Base-by-base conservation (phyloP, 305 asterid genomes). In the Fraxinus sp. region DNA sequence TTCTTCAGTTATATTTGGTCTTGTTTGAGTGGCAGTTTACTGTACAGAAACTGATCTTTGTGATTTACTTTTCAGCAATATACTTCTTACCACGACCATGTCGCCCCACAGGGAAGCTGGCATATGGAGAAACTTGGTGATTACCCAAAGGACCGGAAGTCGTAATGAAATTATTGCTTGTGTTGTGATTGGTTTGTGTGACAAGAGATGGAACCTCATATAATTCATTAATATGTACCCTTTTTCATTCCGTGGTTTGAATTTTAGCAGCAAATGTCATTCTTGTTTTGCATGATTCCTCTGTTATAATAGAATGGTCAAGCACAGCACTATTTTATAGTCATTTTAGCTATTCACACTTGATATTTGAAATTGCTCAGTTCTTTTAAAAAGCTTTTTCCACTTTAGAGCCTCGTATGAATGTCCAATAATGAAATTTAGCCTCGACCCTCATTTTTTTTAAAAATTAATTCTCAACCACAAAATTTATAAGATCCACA, bases 31-130 rank as follows among this genome's bases (percentile, higher is more conserved):
- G n/a, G 16, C 36, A 13, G 4, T 68, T 64, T 64, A 68, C 37
- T 11, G 37, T 13, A 10, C 0, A 68, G 39, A 10, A 10, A 68
- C 35, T 68, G 36, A 26, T 68, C 8, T 3, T 26, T 8, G n/a
- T 78, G 16, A 75, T 77, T 30, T 71, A 87, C 75, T 84, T 43
- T 87, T 86, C 97, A 93, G 98, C 91, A 91, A 89, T 83, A 85
- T 79, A 79, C 82, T 73, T 92, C 95, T 39, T 88, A 87, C 22
- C 85, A 91, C 77, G 97, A 88, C 68, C 91, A 89, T 36, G 93
- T 92, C 32, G 97, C 97, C 82, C 93, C 98, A 78, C 95, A 92
- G 39, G 98, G 93, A 81, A 92, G 93, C 93, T 94, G 98, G 97
- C 89, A 93, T 84, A 89, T 87, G 91, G 90, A 87, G 91, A 86